Evolutionary conservation across 306 rosid species (phyloP), one percentile per base, ranked within the genome.

Genomic region (Acmispon strigosus): DNA sequence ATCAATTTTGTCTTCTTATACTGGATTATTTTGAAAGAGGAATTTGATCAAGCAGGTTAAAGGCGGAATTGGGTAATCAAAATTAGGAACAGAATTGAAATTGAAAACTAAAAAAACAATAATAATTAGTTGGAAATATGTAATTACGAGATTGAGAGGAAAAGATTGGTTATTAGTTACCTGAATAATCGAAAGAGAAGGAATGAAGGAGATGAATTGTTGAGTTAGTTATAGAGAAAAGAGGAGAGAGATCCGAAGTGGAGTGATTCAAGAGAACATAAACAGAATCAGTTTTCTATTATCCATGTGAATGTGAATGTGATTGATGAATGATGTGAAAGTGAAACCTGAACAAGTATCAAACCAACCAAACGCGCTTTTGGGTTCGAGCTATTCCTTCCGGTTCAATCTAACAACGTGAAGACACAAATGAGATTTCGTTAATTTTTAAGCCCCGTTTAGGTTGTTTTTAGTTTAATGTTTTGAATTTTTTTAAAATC

Each of bases 161-260:
- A 10, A 22, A 39, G 8, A 22, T 56, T 11, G 16, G 44, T 51
- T 51, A 22, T 56, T 11, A 12, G 44, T 51, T 51, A 63, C 62
- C 78, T 51, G 29, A 13, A 57, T 11, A 65, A 20, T 17, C 7
- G 18, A 17, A 20, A 45, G 47, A 10, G 39, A 48, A 14, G 42
- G 18, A 6, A 4, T 2, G 10, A 18, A 18, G 16, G 32, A 27
- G 32, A 27, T 27, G 32, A 27, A 27, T 22, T 11, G 44, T 39
- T 7, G 5, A 66, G 10, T 66, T 12, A 34, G 57, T 19, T 58
- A 29, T 0, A 18, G 57, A 42, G 45, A 56, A 6, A 19, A 27
- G 15, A 32, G 73, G 73, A 78, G 55, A 42, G 60, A 73, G 75
- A 55, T 45, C 72, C 72, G 39, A 14, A 48, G 53, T 14, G 53